Percentiles rank a stretch among this genome's conserved stretches.
Conservation (phyloP, 225 moss, liverwort and hornwort genomes). For the Pleurozium schreberi region DNA sequence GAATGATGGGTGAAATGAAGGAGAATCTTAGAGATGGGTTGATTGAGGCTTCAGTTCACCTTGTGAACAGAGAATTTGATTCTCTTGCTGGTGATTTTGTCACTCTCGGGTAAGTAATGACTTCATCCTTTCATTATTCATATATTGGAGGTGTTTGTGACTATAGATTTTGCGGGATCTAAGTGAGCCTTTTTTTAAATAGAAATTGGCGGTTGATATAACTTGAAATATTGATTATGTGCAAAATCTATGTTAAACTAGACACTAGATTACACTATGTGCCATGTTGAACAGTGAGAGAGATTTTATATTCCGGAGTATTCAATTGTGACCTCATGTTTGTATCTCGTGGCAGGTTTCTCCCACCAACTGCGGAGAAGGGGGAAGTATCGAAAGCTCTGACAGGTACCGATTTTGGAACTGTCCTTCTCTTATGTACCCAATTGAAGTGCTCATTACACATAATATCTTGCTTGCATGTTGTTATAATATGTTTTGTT, state of each 20-base stretch:
- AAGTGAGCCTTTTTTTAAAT: not conserved
- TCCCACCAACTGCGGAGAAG: constrained; percentile 49
- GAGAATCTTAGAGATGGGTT: constrained; percentile 75
- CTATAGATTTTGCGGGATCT: not conserved
- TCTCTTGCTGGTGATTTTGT: constrained; percentile 89
- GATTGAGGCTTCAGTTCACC: constrained; percentile 86
- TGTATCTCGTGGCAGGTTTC: constrained; percentile 29
- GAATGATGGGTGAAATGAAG: constrained; percentile 99
- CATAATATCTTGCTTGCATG: not conserved
- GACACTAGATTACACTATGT: not conserved
- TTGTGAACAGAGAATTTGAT: constrained; percentile 89
- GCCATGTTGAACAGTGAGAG: not conserved
- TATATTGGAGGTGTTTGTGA: not conserved
- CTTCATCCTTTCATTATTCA: not conserved
- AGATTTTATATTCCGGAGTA: not conserved
- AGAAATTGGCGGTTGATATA: not conserved
- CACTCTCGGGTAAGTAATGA: constrained; percentile 65
- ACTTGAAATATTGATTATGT: not conserved
- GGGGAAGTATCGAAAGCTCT: constrained; percentile 45
- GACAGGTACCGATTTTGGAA: constrained; percentile 22
- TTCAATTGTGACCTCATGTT: not conserved
- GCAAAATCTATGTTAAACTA: not conserved
- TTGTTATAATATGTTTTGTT: not conserved
- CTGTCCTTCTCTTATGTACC: not conserved
- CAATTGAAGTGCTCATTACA: not conserved